Evolutionary conservation across 2,329 filamentous ascomycete species (phyloP).

Genomic region (Xylariaceae sp.): DNA sequence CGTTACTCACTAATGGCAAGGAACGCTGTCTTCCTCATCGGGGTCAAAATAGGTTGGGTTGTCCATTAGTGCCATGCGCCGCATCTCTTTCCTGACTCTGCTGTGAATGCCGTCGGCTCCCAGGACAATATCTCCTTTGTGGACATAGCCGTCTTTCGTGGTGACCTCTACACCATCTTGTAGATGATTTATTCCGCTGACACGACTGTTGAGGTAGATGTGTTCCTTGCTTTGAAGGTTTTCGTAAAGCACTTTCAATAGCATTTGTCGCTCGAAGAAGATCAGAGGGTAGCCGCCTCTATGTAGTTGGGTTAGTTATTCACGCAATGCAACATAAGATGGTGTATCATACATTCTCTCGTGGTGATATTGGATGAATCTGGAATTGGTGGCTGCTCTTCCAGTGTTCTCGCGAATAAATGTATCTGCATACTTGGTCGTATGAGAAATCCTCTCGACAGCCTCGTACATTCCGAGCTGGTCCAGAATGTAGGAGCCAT

Average conservation of each 20-base stretch:
- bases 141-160: background rate
- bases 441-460: constrained; percentile 16
- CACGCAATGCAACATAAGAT: background rate
- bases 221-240: background rate
- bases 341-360: background rate
- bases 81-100: background rate
- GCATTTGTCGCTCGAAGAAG: constrained; percentile 1
- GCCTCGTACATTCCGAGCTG: constrained; percentile 42
- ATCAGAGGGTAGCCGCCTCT: background rate
- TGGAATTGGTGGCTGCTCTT: background rate
- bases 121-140: background rate
- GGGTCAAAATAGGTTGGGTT: background rate
- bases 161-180: background rate
- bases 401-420: constrained; percentile 1
- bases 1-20: background rate
- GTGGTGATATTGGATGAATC: background rate
- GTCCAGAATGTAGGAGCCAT: constrained; percentile 45
- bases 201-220: background rate
- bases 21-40: background rate
- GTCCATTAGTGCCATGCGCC: background rate
- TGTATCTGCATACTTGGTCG: background rate
- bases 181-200: background rate
- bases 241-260: background rate
- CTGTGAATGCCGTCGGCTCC: background rate
- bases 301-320: constrained; percentile 20